Evolutionary conservation across 768 basidiomycete genomes (phyloP).

Genomic region (Boletus sp.): DNA sequence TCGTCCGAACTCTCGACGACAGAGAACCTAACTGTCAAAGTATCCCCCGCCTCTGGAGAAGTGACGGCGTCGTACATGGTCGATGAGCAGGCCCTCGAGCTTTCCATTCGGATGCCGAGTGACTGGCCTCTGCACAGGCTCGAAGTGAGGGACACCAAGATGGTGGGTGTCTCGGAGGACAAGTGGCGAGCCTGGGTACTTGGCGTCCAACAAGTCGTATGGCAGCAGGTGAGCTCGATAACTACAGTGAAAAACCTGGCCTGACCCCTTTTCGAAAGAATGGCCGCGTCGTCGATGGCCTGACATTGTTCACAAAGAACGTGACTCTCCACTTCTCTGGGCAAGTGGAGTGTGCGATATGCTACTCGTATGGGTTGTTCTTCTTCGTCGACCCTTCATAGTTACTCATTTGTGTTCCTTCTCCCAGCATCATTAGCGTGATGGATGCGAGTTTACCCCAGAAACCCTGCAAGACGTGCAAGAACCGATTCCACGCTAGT

Average conservation of each 20-base stretch:
- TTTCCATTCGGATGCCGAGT: slow-evolving; percentile 77
- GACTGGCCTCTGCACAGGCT: slow-evolving; percentile 91
- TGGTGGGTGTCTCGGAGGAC: slow-evolving; percentile 85
- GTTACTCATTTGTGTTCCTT: neutral
- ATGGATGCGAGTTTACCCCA: slow-evolving; percentile 85
- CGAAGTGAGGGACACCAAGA: slow-evolving; percentile 81
- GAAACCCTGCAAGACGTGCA: slow-evolving; percentile 92
- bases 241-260: neutral
- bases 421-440: slow-evolving; percentile 78
- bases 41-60: slow-evolving; percentile 70
- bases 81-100: slow-evolving; percentile 92
- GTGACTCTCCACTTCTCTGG: slow-evolving; percentile 92
- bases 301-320: slow-evolving; percentile 91
- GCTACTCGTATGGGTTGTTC: slow-evolving; percentile 68
- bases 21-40: slow-evolving; percentile 79
- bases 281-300: slow-evolving; percentile 83
- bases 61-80: slow-evolving; percentile 82
- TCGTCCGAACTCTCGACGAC: slow-evolving; percentile 56
- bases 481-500: slow-evolving; percentile 88
- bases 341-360: slow-evolving; percentile 94
- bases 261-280: slow-evolving; percentile 49
- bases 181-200: slow-evolving; percentile 94
- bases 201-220: slow-evolving; percentile 87
- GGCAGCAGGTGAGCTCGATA: slow-evolving; percentile 65
- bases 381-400: neutral